These are phyloP conservation scores for Boletus eberwhitei DNA, from an alignment of 768 basidiomycete species.

Conservation along the genomic window DNA sequence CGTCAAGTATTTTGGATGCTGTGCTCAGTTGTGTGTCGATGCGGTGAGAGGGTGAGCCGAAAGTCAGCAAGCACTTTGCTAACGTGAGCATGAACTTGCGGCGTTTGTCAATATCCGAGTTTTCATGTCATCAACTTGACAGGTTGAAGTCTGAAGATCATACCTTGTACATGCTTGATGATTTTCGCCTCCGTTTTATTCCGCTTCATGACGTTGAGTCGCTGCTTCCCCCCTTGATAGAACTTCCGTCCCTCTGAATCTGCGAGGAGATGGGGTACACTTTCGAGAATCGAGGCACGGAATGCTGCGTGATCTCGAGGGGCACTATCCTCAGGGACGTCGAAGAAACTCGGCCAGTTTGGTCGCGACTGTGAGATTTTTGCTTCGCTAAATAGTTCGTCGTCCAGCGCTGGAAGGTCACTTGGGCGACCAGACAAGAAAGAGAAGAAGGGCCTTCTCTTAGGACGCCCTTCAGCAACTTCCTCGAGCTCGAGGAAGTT, in stretches of 20 bases:
- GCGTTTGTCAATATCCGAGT: conserved; percentile 44
- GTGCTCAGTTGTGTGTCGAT: conserved; percentile 85
- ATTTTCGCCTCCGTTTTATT: conserved; percentile 36
- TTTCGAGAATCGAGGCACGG: background rate
- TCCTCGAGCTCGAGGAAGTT: no score
- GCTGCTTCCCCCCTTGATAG: conserved; percentile 31
- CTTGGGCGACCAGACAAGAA: conserved; percentile 13
- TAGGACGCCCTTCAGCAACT: conserved; percentile 2
- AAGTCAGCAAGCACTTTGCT: conserved; percentile 84
- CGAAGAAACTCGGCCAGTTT: conserved; percentile 23
- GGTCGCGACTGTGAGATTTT: conserved; percentile 24
- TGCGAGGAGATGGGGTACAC: background rate
- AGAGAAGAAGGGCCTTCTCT: conserved; percentile 12
- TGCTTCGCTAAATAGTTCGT: conserved; percentile 24
- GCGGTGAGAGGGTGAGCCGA: conserved; percentile 92
- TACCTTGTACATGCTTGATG: conserved; percentile 47
- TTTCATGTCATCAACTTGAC: background rate
- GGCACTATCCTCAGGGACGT: conserved; percentile 16
- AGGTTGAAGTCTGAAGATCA: background rate
- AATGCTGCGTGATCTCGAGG: conserved; percentile 18
- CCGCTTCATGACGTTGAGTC: conserved; percentile 29
- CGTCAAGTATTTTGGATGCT: conserved; percentile 73
- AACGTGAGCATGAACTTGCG: conserved; percentile 80
- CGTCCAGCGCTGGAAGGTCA: conserved; percentile 16
- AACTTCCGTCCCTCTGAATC: conserved; percentile 26